phyloP scores from a whole-genome alignment of 164 flowering plant genomes.

The Sextonia rubra region DNA sequence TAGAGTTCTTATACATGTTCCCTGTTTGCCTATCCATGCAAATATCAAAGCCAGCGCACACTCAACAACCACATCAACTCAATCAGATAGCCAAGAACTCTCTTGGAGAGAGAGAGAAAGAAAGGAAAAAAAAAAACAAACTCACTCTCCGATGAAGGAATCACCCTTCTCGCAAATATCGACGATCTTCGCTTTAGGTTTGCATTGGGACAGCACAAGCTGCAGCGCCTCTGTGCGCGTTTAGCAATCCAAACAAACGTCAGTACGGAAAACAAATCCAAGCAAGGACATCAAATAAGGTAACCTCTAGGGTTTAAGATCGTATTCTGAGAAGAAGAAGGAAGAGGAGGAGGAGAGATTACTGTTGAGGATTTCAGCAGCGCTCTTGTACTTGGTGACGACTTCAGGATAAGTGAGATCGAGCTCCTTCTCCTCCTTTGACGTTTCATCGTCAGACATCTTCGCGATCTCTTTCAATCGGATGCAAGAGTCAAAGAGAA shows the following conservation, averaged over 20 bases:
- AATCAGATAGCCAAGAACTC: no score
- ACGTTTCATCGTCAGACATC: slow-evolving; percentile 91
- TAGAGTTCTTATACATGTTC: slow-evolving; percentile 84
- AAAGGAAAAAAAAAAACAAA: neutral
- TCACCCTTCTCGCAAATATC: slow-evolving; percentile 91
- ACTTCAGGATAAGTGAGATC: slow-evolving; percentile 89
- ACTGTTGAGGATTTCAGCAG: slow-evolving; percentile 88
- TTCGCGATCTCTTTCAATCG: neutral
- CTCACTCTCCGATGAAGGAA: slow-evolving; percentile 77
- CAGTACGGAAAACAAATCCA: neutral
- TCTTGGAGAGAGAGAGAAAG: no score
- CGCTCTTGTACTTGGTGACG: slow-evolving; percentile 88
- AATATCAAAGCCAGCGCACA: neutral
- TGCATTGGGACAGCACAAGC: slow-evolving; percentile 70
- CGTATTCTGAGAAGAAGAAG: neutral
- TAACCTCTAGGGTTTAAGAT: neutral
- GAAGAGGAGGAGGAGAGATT: slow-evolving; percentile 3
- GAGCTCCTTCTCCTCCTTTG: slow-evolving; percentile 77
- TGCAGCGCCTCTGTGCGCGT: slow-evolving; percentile 80
- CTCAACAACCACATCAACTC: neutral
- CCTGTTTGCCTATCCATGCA: slow-evolving; percentile 60
- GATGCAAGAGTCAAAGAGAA: no score
- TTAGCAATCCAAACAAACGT: neutral
- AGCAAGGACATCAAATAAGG: neutral
- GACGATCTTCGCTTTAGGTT: slow-evolving; percentile 77